phyloP scores from a whole-genome alignment of 352 stramenopile species.

The Pythium oligandrum region DNA sequence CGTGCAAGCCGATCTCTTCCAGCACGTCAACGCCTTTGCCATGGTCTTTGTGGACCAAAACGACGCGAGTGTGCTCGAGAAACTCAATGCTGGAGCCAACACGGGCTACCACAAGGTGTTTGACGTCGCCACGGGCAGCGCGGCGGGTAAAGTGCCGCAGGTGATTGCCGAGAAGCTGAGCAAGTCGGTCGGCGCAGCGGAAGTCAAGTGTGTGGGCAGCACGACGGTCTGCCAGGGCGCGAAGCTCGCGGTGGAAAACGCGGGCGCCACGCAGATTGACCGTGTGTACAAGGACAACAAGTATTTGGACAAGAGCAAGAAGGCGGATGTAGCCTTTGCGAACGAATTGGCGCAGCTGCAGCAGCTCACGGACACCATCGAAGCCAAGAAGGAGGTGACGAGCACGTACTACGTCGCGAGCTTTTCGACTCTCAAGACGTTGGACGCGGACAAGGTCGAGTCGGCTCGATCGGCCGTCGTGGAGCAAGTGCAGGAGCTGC shows the following conservation, averaged over 20 bases:
- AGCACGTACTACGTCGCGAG: slow-evolving; percentile 36
- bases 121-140: slow-evolving; percentile 10
- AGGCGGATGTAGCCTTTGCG: slow-evolving; percentile 27
- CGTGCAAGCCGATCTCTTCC: slow-evolving; percentile 43
- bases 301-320: slow-evolving; percentile 20
- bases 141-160: slow-evolving; percentile 7
- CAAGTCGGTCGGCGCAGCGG: slow-evolving; percentile 3
- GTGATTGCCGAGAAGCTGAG: slow-evolving; percentile 25
- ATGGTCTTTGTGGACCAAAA: slow-evolving; percentile 27
- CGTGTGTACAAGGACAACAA: slow-evolving; percentile 19
- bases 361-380: slow-evolving; percentile 20
- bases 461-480: slow-evolving; percentile 22
- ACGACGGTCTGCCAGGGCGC: slow-evolving; percentile 17
- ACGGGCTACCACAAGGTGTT: slow-evolving; percentile 29
- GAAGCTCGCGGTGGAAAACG: slow-evolving; percentile 2
- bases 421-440: slow-evolving; percentile 15
- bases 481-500: slow-evolving; percentile 26
- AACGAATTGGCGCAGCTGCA: slow-evolving; percentile 26
- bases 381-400: slow-evolving; percentile 8
- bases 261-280: slow-evolving; percentile 12
- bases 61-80: slow-evolving; percentile 12
- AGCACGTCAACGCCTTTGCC: slow-evolving; percentile 26
- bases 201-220: slow-evolving; percentile 28
- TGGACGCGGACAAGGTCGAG: slow-evolving; percentile 22
- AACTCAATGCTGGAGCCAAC: slow-evolving; percentile 15